These are phyloP conservation scores for Lunasporangiospora selenospora DNA, from an alignment of 192 early-diverging fungal species.

Conservation along the genomic window DNA sequence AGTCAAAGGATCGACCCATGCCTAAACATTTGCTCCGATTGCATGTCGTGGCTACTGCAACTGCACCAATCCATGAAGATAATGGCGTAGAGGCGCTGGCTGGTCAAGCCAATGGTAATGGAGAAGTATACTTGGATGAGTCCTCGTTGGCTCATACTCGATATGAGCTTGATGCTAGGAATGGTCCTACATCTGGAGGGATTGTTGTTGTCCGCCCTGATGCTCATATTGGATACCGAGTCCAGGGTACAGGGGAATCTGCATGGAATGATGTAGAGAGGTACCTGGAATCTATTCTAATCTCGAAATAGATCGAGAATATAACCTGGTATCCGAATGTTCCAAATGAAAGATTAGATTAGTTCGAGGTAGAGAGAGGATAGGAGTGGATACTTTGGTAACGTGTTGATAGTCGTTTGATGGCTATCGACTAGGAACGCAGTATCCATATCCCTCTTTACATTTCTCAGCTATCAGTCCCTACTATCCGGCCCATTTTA, in stretches of 20 bases:
- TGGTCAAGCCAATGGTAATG: background rate
- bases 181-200: background rate
- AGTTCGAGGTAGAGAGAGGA: no score
- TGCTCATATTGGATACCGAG: conserved; percentile 4
- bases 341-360: no score
- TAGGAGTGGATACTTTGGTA: no score
- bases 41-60: conserved; percentile 2
- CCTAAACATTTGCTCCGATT: conserved; percentile 23
- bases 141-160: background rate
- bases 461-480: no score
- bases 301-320: background rate
- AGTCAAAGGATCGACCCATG: conserved; percentile 9
- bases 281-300: conserved; percentile 16
- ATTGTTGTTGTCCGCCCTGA: conserved; percentile 4
- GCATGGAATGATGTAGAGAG: background rate
- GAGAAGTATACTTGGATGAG: background rate
- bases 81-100: no score
- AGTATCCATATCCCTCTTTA: no score
- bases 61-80: conserved; percentile 29
- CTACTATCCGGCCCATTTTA: no score
- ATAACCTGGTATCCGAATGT: no score
- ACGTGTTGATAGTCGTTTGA: no score
- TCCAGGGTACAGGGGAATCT: background rate
- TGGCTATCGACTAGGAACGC: no score
- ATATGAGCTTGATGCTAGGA: background rate